phyloP scores from a whole-genome alignment of 192 early-diverging fungal species.

The Thoreauomyces humboldtii region DNA sequence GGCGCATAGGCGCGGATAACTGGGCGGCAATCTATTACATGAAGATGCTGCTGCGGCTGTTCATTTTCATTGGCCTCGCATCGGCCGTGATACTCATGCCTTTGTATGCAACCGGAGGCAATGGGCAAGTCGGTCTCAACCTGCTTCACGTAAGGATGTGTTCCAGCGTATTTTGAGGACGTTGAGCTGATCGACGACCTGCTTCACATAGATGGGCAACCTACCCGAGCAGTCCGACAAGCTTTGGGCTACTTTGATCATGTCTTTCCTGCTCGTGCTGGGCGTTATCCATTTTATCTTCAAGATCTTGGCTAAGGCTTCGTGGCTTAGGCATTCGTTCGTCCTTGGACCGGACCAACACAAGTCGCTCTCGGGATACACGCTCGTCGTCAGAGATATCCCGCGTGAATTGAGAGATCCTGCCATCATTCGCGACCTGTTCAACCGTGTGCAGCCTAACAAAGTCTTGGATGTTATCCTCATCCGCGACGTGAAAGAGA shows the following conservation, averaged over 20 bases:
- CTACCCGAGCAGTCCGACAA: slow-evolving; percentile 12
- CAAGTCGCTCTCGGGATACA: slow-evolving; percentile 1
- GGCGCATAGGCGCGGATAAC: slow-evolving; percentile 1
- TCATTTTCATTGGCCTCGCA: not conserved
- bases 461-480: slow-evolving; percentile 18
- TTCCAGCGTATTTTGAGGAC: too few relatives aligned
- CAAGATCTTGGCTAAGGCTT: not conserved
- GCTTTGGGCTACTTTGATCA: slow-evolving; percentile 13
- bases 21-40: slow-evolving; percentile 15
- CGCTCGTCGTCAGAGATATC: slow-evolving; percentile 14
- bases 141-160: too few relatives aligned
- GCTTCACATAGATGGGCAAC: too few relatives aligned
- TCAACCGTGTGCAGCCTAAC: slow-evolving; percentile 11
- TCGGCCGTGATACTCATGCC: slow-evolving; percentile 5
- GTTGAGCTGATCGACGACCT: too few relatives aligned
- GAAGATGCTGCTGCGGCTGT: slow-evolving; percentile 2
- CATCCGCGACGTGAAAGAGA: not conserved
- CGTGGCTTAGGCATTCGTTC: slow-evolving; percentile 10
- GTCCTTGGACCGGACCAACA: not conserved
- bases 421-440: not conserved
- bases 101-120: slow-evolving; percentile 5
- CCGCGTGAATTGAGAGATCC: not conserved
- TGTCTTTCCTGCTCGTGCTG: slow-evolving; percentile 3
- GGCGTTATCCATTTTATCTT: not conserved
- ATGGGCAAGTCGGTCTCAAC: not conserved